Evolutionary conservation across 192 early-diverging fungal species (phyloP), one percentile per base, ranked within the genome.

Genomic region (Coemansia asiatica): DNA sequence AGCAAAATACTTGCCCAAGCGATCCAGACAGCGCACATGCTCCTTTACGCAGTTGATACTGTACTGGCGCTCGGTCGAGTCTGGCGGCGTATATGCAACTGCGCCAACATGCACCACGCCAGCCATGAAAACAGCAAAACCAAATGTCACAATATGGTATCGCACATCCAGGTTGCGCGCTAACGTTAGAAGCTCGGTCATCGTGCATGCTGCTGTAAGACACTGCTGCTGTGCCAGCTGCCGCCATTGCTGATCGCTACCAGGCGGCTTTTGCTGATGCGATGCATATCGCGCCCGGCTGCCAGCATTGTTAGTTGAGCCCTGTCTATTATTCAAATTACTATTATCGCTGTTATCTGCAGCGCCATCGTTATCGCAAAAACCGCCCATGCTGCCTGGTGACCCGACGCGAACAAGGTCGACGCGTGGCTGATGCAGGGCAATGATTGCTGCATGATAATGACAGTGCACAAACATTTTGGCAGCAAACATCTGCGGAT

Each of bases 401-500:
- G 74, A 55, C 23, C 69, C 73, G 27, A 81, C 74, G 26, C 79
- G 73, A 6, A 81, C 79, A 4, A 81, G 58, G n/a, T 81, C 79
- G 38, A 64, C 79, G 13, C 79, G 69, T 36, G 79, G 79, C 64
- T 81, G 79, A 51, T 81, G 79, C 60, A 81, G 63, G 6, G 79
- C 79, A 38, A 81, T 81, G 15, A 81, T 69, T 2, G 79, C 74
- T 2, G 74, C 79, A 22, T 81, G 73, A 68, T 81, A 81, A 46
- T 76, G 74, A 62, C 79, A 81, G 61, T 81, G 79, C 6, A 81
- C 68, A 64, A 81, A 76, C 79, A 81, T 76, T 33, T 81, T 81
- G 29, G 79, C 73, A 2, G 70, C 74, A 54, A 81, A 76, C 35
- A 51, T 27, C 36, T 69, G 74, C 21, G 79, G 74, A n/a, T 66